phyloP scores from a whole-genome alignment of 2,329 filamentous ascomycete species.

The Scedosporium minutisporum region DNA sequence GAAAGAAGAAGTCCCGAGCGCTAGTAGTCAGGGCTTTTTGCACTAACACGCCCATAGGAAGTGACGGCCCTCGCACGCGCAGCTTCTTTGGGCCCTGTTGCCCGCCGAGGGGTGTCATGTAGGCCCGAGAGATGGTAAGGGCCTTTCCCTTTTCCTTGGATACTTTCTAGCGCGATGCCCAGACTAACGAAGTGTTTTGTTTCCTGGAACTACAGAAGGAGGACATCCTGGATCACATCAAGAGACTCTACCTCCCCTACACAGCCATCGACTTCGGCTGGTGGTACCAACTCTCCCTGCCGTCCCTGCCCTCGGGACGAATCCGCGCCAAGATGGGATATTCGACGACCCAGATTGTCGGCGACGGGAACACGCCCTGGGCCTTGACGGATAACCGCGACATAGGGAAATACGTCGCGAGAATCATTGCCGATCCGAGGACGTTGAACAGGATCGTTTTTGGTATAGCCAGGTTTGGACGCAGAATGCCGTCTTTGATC shows the following conservation, averaged over 20 bases:
- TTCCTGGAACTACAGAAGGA: constrained; percentile 30
- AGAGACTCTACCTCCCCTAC: constrained; percentile 37
- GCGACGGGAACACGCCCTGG: constrained; percentile 32
- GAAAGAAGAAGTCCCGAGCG: too few relatives aligned
- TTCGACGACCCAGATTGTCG: constrained; percentile 22
- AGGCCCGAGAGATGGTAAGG: constrained; percentile 14
- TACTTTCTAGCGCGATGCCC: too few relatives aligned
- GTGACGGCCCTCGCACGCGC: background rate
- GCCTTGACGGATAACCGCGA: constrained; percentile 41
- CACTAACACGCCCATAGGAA: background rate
- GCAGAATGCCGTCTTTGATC: constrained; percentile 33
- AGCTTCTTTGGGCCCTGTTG: constrained; percentile 11
- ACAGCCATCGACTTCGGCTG: constrained; percentile 49
- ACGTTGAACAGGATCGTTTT: constrained; percentile 45
- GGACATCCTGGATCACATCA: constrained; percentile 37
- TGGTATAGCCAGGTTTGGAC: constrained; percentile 34
- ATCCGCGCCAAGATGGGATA: constrained; percentile 9
- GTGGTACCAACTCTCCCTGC: constrained; percentile 41
- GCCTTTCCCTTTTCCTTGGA: background rate
- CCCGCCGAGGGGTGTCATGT: constrained; percentile 26
- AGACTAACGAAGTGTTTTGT: too few relatives aligned
- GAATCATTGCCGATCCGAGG: constrained; percentile 39
- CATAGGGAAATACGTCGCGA: constrained; percentile 40
- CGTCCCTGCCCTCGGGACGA: constrained; percentile 18
- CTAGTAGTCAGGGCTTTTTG: too few relatives aligned